Conservation (phyloP, 352 stramenopile genomes). For the Phytophthora lateralis region DNA sequence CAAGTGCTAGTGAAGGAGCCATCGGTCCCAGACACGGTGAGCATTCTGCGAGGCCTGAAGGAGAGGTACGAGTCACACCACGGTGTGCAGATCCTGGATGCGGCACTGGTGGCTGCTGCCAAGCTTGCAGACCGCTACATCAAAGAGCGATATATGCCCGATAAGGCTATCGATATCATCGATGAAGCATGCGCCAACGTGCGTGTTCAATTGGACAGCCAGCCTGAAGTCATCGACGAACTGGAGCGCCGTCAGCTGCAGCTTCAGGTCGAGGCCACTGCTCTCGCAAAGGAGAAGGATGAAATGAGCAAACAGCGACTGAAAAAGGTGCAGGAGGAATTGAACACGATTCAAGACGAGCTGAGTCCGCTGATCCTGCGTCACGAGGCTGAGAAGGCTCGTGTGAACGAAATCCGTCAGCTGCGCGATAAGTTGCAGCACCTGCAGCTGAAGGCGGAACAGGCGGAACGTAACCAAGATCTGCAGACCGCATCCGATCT, state of each 20-base stretch:
- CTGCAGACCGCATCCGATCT: constrained; percentile 95
- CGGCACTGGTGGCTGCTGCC: constrained; percentile 93
- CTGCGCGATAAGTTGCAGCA: constrained; percentile 93
- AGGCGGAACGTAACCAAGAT: constrained; percentile 94
- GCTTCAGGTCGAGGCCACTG: constrained; percentile 95
- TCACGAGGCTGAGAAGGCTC: constrained; percentile 92
- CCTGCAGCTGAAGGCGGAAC: constrained; percentile 94
- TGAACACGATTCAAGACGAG: constrained; percentile 92
- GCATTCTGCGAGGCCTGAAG: constrained; percentile 96
- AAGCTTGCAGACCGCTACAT: constrained; percentile 95
- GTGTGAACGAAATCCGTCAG: constrained; percentile 93
- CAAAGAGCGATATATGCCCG: constrained; percentile 91
- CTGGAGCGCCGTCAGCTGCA: constrained; percentile 95
- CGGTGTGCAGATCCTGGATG: constrained; percentile 94
- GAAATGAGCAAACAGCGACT: constrained; percentile 91
- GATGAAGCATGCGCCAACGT: constrained; percentile 94
- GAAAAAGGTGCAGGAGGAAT: constrained; percentile 91
- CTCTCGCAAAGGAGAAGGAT: constrained; percentile 94
- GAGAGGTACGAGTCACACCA: constrained; percentile 98
- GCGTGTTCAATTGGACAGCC: constrained; percentile 93
- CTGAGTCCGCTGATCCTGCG: constrained; percentile 90
- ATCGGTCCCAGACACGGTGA: constrained; percentile 94
- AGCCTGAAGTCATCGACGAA: constrained; percentile 96
- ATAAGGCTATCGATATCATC: constrained; percentile 96
- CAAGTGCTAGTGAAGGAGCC: constrained; percentile 95